Evolutionary conservation across 371 early-diverging fungal species (phyloP).

Genomic region (Mucor indicus): DNA sequence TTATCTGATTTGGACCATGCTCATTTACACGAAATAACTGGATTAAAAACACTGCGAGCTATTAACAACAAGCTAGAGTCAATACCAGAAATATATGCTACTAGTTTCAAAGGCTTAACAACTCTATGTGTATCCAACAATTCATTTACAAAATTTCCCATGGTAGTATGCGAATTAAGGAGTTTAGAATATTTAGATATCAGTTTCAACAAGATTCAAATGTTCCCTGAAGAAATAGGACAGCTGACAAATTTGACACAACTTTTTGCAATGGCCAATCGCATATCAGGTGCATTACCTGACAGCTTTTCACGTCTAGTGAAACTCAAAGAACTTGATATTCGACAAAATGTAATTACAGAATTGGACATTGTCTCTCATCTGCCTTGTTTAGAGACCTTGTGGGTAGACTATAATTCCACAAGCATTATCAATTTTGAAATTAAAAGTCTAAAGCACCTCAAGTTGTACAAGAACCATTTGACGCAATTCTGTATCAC

Average conservation of each 20-base stretch:
- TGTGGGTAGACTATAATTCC: slow-evolving; percentile 71
- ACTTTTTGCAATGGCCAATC: slow-evolving; percentile 73
- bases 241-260: slow-evolving; percentile 55
- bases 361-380: slow-evolving; percentile 59
- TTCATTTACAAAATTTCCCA: slow-evolving; percentile 55
- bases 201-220: slow-evolving; percentile 78
- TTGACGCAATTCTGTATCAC: slow-evolving; percentile 47
- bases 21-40: slow-evolving; percentile 60
- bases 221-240: slow-evolving; percentile 73
- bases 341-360: slow-evolving; percentile 71
- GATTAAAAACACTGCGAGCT: slow-evolving; percentile 61
- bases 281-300: slow-evolving; percentile 67
- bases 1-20: slow-evolving; percentile 63
- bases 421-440: slow-evolving; percentile 52
- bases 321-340: slow-evolving; percentile 68
- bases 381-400: slow-evolving; percentile 54
- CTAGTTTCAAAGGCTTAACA: slow-evolving; percentile 55
- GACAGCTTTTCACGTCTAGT: slow-evolving; percentile 51
- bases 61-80: slow-evolving; percentile 74
- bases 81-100: slow-evolving; percentile 61
- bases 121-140: slow-evolving; percentile 80
- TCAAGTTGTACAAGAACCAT: slow-evolving; percentile 60
- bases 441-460: slow-evolving; percentile 36
- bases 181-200: slow-evolving; percentile 73
- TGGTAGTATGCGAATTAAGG: slow-evolving; percentile 45